Conservation (phyloP, 257 asterid species). For the Solanum gandarillasii region DNA sequence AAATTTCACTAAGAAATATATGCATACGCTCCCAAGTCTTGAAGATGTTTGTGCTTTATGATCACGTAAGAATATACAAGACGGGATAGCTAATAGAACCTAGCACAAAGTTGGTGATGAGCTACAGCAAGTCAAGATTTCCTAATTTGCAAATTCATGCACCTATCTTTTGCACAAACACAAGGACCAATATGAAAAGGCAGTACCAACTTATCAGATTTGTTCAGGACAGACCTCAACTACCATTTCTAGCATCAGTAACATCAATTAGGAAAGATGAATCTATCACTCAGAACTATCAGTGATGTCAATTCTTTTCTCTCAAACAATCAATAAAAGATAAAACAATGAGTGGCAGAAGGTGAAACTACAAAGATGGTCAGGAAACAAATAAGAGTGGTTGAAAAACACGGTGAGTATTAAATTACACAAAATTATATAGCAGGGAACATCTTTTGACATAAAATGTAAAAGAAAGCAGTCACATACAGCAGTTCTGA, state of each 20-base stretch:
- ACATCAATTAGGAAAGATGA: neutral
- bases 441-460: neutral
- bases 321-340: neutral
- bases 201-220: neutral
- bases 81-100: neutral
- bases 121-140: neutral
- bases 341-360: neutral
- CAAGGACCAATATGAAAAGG: neutral
- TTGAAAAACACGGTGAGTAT: neutral
- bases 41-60: neutral
- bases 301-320: neutral
- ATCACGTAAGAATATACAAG: neutral
- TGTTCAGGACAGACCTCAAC: neutral
- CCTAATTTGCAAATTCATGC: neutral
- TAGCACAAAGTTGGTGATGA: neutral
- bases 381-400: neutral
- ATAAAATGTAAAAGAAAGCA: neutral
- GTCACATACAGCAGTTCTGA: neutral
- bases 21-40: neutral
- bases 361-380: neutral
- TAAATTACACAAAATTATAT: neutral
- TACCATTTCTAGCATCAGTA: neutral
- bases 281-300: neutral
- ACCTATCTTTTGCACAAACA: neutral
- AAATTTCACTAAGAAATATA: neutral